Conservation (phyloP, 73 alveolate genomes). For the Durusdinium trenchii region DNA sequence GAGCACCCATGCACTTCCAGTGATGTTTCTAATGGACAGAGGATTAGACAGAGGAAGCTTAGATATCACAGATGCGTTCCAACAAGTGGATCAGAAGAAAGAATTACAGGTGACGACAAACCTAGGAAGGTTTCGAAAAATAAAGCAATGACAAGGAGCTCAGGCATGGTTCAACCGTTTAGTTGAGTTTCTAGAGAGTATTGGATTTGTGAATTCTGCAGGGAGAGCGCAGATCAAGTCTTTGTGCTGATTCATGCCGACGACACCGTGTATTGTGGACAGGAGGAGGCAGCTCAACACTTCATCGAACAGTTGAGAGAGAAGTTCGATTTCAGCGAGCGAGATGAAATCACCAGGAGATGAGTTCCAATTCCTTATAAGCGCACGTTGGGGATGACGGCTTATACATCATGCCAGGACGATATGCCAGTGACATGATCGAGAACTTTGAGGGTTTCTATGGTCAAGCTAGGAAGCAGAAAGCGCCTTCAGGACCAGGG, state of each 20-base stretch:
- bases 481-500: not conserved
- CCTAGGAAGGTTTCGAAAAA: not conserved
- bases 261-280: not conserved
- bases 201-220: not conserved
- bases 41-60: too few relatives aligned
- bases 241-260: not conserved
- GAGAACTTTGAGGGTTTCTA: not conserved
- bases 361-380: not conserved
- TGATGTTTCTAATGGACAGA: too few relatives aligned
- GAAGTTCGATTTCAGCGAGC: not conserved
- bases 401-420: not conserved
- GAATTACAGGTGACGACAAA: too few relatives aligned
- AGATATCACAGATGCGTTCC: too few relatives aligned
- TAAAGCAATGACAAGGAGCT: not conserved
- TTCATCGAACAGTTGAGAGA: not conserved
- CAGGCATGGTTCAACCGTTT: not conserved
- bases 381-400: not conserved
- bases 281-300: not conserved
- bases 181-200: not conserved
- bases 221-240: not conserved
- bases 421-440: not conserved
- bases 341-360: not conserved
- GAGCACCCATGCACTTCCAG: too few relatives aligned
- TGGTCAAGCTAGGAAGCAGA: not conserved
- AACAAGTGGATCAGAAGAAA: too few relatives aligned